Evolutionary conservation across 208 protist species (phyloP).

Genomic region (Trypanosoma caninum): DNA sequence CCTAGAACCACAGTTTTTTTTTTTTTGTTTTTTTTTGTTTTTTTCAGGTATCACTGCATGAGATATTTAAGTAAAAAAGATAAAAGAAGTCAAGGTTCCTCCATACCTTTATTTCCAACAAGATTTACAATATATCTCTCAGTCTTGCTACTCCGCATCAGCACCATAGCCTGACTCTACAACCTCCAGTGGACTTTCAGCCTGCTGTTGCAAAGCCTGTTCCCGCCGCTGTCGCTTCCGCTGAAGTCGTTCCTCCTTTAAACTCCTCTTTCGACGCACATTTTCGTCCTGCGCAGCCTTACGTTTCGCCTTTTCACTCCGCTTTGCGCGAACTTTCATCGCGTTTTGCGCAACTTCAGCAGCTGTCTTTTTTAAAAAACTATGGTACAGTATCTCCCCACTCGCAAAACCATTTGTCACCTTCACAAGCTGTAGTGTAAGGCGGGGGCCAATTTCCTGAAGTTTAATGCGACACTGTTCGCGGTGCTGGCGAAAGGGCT

Average conservation of each 20-base stretch:
- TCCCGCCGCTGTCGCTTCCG: slow-evolving; percentile 66
- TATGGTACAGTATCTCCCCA: slow-evolving; percentile 86
- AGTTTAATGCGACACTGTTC: slow-evolving; percentile 91
- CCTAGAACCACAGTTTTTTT: too few relatives aligned
- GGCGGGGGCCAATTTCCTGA: slow-evolving; percentile 88
- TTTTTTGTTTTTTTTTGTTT: too few relatives aligned
- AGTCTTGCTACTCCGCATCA: slow-evolving; percentile 37
- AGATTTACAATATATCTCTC: background rate
- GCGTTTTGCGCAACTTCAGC: slow-evolving; percentile 67
- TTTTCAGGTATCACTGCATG: too few relatives aligned
- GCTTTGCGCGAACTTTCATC: slow-evolving; percentile 61
- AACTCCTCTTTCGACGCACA: slow-evolving; percentile 57
- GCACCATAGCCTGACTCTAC: slow-evolving; percentile 45
- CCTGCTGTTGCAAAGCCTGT: slow-evolving; percentile 54
- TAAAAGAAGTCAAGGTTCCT: too few relatives aligned
- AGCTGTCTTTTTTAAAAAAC: slow-evolving; percentile 54
- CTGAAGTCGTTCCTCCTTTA: slow-evolving; percentile 51
- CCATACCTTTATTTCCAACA: too few relatives aligned
- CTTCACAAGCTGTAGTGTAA: slow-evolving; percentile 87
- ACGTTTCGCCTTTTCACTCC: slow-evolving; percentile 66
- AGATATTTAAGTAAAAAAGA: too few relatives aligned
- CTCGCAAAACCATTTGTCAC: slow-evolving; percentile 87
- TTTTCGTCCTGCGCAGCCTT: slow-evolving; percentile 80
- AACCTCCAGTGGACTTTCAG: slow-evolving; percentile 73
- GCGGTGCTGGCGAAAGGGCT: slow-evolving; percentile 83